Percentiles rank a stretch among this genome's conserved stretches.
phyloP scores from a whole-genome alignment of 352 stramenopile species.

The Globisporangium cylindrosporum region DNA sequence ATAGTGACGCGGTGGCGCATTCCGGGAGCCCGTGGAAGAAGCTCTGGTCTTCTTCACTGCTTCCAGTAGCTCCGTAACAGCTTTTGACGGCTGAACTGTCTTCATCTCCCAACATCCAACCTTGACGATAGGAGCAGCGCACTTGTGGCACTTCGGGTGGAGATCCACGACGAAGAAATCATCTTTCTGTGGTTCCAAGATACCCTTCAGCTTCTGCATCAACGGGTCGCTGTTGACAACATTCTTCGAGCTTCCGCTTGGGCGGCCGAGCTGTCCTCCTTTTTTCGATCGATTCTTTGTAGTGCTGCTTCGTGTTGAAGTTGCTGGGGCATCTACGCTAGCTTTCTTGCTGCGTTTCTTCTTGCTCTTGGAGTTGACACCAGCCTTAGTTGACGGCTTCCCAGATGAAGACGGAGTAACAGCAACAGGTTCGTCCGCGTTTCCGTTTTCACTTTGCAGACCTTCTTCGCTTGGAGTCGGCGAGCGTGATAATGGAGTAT shows the following conservation, averaged over 20 bases:
- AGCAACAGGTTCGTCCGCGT: constrained; percentile 5
- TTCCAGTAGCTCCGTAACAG: constrained; percentile 79
- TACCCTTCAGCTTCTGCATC: constrained; percentile 97
- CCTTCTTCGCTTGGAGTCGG: constrained; percentile 45
- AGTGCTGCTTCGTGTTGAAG: constrained; percentile 57
- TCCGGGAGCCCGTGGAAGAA: constrained; percentile 61
- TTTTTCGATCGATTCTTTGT: constrained; percentile 75
- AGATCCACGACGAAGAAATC: constrained; percentile 98
- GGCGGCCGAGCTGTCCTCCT: constrained; percentile 33
- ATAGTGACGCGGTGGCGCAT: constrained; percentile 71
- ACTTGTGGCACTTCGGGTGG: constrained; percentile 89
- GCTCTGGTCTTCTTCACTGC: constrained; percentile 70
- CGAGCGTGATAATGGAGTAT: constrained; percentile 46
- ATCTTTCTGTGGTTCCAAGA: constrained; percentile 98
- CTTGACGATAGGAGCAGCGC: constrained; percentile 76
- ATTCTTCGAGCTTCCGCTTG: constrained; percentile 59
- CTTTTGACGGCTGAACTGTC: constrained; percentile 50
- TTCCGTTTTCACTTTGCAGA: constrained; percentile 28
- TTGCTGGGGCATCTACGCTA: constrained; percentile 44
- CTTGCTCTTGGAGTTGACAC: constrained; percentile 49
- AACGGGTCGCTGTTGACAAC: constrained; percentile 91
- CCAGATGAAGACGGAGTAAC: constrained; percentile 17
- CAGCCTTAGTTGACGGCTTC: constrained; percentile 22
- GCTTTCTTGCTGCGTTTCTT: constrained; percentile 81
- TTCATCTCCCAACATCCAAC: constrained; percentile 84